Percentiles rank a stretch among this genome's conserved stretches.
Evolutionary conservation across 78 protist species (phyloP).

Genomic region (Bigelowiella natans): DNA sequence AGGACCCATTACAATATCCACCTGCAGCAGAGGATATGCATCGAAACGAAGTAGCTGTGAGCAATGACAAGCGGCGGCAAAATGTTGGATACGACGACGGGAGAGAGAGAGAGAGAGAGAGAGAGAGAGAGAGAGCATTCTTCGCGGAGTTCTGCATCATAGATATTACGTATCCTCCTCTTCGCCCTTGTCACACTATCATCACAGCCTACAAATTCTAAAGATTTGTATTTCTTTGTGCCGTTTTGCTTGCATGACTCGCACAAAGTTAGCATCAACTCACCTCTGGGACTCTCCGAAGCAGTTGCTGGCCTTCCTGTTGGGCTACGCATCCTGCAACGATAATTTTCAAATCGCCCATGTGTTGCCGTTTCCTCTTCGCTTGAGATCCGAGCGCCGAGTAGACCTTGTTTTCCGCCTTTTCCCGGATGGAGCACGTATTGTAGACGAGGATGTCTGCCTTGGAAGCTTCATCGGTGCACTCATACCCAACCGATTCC

Average conservation of each 20-base stretch:
- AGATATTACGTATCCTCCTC: too few species aligned
- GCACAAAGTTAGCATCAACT: too few species aligned
- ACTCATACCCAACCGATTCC: neutral
- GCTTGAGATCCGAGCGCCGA: constrained; percentile 21
- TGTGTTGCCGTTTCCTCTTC: constrained; percentile 12
- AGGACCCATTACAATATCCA: constrained; percentile 30
- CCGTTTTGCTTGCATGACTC: too few species aligned
- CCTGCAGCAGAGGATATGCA: neutral
- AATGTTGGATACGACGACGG: too few species aligned
- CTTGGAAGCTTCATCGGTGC: neutral
- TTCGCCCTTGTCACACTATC: too few species aligned
- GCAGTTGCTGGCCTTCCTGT: constrained; percentile 29
- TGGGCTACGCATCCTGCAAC: constrained; percentile 41
- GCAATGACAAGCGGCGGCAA: neutral
- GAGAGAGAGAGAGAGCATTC: too few species aligned
- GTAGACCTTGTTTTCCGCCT: constrained; percentile 35
- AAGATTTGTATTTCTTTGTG: too few species aligned
- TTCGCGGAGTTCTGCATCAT: too few species aligned
- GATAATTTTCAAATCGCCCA: constrained; percentile 12
- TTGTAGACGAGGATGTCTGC: constrained; percentile 15
- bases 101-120: too few species aligned
- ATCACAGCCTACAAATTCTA: too few species aligned
- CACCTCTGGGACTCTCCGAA: constrained; percentile 23
- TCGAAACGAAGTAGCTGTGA: neutral
- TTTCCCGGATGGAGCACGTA: constrained; percentile 35